phyloP scores from a whole-genome alignment of 2,329 filamentous ascomycete genomes.

The Lomentospora prolificans region DNA sequence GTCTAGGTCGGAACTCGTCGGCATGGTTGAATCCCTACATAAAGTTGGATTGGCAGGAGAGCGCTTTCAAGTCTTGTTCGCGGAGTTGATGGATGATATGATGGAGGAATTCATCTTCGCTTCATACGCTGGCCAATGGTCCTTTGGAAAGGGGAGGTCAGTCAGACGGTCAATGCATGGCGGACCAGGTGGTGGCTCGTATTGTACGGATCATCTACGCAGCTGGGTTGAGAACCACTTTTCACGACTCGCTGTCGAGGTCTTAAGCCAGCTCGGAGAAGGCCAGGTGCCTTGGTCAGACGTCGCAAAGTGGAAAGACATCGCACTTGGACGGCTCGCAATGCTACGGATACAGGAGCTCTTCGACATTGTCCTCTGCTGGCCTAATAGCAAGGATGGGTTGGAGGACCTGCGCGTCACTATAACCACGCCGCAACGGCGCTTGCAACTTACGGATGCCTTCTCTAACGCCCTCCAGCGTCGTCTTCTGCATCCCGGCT shows the following conservation, averaged over 20 bases:
- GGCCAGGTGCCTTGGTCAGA: constrained; percentile 40
- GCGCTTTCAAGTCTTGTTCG: constrained; percentile 60
- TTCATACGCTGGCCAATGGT: constrained; percentile 56
- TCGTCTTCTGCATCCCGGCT: constrained; percentile 63
- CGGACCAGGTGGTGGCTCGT: constrained; percentile 21
- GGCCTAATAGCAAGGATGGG: constrained; percentile 62
- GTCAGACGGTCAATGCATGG: background rate
- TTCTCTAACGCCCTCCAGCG: constrained; percentile 58
- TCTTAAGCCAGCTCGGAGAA: constrained; percentile 39
- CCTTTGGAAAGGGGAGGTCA: constrained; percentile 13
- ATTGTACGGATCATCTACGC: constrained; percentile 49
- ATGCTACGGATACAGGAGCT: constrained; percentile 60
- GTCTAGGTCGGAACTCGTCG: constrained; percentile 31
- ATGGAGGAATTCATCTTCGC: constrained; percentile 54
- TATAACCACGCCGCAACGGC: constrained; percentile 57
- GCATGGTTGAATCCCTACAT: constrained; percentile 48
- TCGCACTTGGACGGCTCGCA: constrained; percentile 58
- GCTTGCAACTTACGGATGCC: constrained; percentile 58
- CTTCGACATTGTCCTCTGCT: constrained; percentile 69
- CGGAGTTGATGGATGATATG: constrained; percentile 57
- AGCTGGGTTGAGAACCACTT: constrained; percentile 62
- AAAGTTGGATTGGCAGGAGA: constrained; percentile 61
- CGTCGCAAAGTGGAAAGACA: constrained; percentile 60
- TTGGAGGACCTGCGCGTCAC: constrained; percentile 65
- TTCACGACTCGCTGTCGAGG: constrained; percentile 52